Percentiles rank a stretch among this genome's conserved stretches.
These are phyloP conservation scores for Pyrus pyrifolia DNA, from an alignment of 306 rosid species.

Conservation along the genomic window DNA sequence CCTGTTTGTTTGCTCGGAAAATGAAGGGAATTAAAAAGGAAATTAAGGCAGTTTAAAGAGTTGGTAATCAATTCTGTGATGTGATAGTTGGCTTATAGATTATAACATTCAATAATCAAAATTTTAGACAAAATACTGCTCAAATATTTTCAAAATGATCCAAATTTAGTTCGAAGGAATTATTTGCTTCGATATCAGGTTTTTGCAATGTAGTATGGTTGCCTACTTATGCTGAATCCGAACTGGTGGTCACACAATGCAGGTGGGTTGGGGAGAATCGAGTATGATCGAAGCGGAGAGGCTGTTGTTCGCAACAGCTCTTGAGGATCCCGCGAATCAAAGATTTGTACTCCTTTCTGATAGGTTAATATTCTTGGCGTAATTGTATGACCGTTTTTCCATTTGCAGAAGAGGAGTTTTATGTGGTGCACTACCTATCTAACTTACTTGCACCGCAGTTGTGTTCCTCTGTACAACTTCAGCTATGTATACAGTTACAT, in stretches of 20 bases:
- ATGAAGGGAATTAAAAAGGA: neutral
- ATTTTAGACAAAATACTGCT: neutral
- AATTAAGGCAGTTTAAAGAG: neutral
- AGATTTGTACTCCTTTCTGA: constrained; percentile 95
- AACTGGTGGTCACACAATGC: neutral
- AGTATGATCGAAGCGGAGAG: constrained; percentile 51
- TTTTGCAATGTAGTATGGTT: neutral
- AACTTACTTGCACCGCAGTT: constrained; percentile 51
- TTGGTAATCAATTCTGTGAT: neutral
- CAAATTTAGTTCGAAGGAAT: neutral
- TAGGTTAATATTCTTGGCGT: constrained; percentile 40
- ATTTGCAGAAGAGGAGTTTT: constrained; percentile 1
- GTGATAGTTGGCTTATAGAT: neutral
- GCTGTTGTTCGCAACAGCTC: constrained; percentile 43
- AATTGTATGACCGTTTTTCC: neutral
- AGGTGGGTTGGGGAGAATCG: constrained; percentile 57
- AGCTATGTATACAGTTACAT: constrained; percentile 65
- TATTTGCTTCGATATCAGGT: neutral
- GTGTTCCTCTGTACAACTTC: constrained; percentile 95
- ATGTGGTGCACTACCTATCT: neutral
- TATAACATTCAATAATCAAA: neutral
- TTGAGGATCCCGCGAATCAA: constrained; percentile 85
- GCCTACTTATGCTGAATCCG: neutral
- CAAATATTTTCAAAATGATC: neutral
- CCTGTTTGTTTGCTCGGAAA: neutral